A percentile compares a stretch with the other conserved stretches of the same genome.
phyloP scores from a whole-genome alignment of 345 rosid species.

The Syzygium oleosum region DNA sequence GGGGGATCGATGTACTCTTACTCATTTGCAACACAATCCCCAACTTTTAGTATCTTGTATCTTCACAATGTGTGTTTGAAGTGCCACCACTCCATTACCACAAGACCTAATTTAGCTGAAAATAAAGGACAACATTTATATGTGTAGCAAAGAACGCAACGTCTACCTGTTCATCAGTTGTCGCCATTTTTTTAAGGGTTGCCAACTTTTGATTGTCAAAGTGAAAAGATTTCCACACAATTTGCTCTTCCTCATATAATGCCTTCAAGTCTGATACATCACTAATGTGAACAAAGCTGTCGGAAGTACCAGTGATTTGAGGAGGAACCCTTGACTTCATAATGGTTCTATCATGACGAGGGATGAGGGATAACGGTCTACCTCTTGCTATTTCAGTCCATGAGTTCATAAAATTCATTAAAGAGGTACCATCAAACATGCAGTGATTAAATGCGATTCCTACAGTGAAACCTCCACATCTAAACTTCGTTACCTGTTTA shows the following conservation, averaged over 20 bases:
- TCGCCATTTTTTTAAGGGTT: background rate
- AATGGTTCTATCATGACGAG: background rate
- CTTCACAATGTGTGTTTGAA: no score
- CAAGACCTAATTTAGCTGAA: no score
- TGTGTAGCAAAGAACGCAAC: no score
- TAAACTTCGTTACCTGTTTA: slow-evolving; percentile 34
- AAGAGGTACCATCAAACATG: slow-evolving; percentile 45
- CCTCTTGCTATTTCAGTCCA: slow-evolving; percentile 28
- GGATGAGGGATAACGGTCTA: background rate
- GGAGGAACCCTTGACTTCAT: background rate
- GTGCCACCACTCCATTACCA: no score
- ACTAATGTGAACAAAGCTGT: background rate
- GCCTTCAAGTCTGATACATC: background rate
- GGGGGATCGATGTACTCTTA: no score
- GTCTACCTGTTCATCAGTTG: background rate
- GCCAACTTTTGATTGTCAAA: background rate
- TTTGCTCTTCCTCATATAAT: background rate
- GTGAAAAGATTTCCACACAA: background rate
- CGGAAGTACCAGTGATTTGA: background rate
- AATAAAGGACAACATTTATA: no score
- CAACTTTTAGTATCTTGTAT: no score
- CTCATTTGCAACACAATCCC: no score
- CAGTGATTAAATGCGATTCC: slow-evolving; percentile 52
- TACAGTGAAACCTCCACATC: slow-evolving; percentile 52
- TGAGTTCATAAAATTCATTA: slow-evolving; percentile 37